Conservation (phyloP, 2,329 filamentous ascomycete genomes). For the Dactylonectria macrodidyma region DNA sequence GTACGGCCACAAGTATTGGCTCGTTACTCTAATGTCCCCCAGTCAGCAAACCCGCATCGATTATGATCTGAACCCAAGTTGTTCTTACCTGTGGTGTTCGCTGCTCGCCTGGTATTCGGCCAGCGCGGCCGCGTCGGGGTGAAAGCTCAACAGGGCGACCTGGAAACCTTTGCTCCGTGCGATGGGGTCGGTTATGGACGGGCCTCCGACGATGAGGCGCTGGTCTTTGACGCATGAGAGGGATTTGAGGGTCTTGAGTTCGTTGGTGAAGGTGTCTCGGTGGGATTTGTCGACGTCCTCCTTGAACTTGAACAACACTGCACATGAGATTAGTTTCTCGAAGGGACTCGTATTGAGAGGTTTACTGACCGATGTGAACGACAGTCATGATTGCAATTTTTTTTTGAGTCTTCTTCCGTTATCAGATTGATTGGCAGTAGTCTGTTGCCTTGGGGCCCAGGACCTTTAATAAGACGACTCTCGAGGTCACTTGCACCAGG, state of each 20-base stretch:
- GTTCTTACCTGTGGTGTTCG: conserved; percentile 64
- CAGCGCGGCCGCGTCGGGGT: conserved; percentile 60
- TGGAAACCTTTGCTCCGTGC: conserved; percentile 68
- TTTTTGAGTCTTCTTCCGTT: not conserved
- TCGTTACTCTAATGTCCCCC: conserved; percentile 60
- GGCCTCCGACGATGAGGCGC: conserved; percentile 66
- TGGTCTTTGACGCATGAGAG: conserved; percentile 64
- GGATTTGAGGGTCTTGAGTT: conserved; percentile 64
- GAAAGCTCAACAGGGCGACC: conserved; percentile 66
- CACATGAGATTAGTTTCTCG: not conserved
- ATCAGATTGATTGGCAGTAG: not conserved
- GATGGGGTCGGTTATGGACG: conserved; percentile 66
- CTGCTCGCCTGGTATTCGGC: conserved; percentile 66
- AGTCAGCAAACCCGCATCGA: not conserved
- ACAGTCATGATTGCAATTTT: conserved; percentile 49
- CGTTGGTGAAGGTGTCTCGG: conserved; percentile 59
- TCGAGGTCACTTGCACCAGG: not conserved
- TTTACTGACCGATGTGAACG: conserved; percentile 52
- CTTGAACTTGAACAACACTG: conserved; percentile 67
- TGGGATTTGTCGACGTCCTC: conserved; percentile 58
- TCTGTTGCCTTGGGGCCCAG: not conserved
- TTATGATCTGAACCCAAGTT: accelerated
- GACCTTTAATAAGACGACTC: conserved; percentile 12
- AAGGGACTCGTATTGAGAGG: accelerated
- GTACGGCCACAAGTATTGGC: conserved; percentile 65